A percentile compares a stretch with the other conserved stretches of the same genome.
phyloP scores from a whole-genome alignment of 1,284 basidiomycete genomes.

The Naganishia albida region DNA sequence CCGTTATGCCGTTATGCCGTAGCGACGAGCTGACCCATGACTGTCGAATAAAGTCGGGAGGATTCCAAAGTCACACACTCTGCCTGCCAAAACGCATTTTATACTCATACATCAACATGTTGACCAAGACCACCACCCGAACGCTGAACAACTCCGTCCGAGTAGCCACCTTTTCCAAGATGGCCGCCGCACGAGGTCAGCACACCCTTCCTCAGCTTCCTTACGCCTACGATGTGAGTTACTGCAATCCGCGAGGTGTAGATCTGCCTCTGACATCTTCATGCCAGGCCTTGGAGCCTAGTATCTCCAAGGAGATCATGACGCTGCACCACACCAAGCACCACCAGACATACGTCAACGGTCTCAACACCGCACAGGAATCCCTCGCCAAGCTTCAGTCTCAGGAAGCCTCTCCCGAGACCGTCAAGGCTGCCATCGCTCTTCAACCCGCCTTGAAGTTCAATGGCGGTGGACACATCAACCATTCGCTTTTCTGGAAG shows the following conservation, averaged over 20 bases:
- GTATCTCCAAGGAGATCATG: conserved; percentile 74
- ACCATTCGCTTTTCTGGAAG: conserved; percentile 96
- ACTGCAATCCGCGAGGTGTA: not conserved
- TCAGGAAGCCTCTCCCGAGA: conserved; percentile 59
- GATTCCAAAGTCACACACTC: not conserved
- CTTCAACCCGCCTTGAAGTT: conserved; percentile 85
- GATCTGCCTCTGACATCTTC: not conserved
- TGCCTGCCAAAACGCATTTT: not conserved
- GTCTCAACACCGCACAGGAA: conserved; percentile 87
- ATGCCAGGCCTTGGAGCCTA: conserved; percentile 59
- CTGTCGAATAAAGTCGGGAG: not conserved
- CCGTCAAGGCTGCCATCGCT: conserved; percentile 74
- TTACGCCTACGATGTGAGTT: conserved; percentile 80
- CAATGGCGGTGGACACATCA: conserved; percentile 79
- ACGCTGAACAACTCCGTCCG: conserved; percentile 18
- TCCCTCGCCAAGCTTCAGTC: conserved; percentile 63
- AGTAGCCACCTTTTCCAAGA: conserved; percentile 20
- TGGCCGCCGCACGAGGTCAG: conserved; percentile 39
- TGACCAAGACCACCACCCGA: conserved; percentile 28
- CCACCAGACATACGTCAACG: conserved; percentile 89
- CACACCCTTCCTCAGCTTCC: conserved; percentile 76
- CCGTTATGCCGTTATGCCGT: conserved; percentile 14
- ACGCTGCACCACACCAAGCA: conserved; percentile 93
- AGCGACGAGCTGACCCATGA: not conserved
- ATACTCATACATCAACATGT: not conserved